Conservation (phyloP, 139 green algal genomes). For the Closterium sp. region DNA sequence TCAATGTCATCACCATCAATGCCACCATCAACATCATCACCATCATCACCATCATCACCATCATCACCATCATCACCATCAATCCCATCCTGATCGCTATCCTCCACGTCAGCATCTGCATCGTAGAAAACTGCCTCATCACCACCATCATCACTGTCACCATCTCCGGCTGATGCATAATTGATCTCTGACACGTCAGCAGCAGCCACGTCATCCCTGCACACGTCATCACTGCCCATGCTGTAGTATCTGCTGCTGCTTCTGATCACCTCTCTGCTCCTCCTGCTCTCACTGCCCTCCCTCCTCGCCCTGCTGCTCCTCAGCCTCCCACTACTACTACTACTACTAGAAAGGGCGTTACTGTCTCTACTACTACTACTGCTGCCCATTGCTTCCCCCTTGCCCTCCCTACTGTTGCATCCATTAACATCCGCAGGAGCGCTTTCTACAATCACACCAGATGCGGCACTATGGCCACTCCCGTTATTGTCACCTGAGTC, state of each 20-base stretch:
- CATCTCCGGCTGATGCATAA: not conserved
- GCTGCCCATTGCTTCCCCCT: not conserved
- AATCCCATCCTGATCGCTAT: not conserved
- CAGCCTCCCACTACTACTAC: not conserved
- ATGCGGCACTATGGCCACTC: no score
- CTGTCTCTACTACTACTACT: not conserved
- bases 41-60: not conserved
- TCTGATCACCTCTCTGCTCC: not conserved
- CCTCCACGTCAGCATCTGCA: not conserved
- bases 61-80: not conserved
- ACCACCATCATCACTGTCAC: not conserved
- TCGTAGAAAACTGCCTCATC: not conserved
- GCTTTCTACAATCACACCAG: no score
- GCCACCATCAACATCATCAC: not conserved
- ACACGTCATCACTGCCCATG: not conserved
- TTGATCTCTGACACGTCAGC: not conserved
- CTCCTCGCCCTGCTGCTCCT: not conserved
- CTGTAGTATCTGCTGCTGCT: not conserved
- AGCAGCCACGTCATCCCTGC: not conserved
- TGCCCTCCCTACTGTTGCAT: no score
- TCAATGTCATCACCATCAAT: not conserved
- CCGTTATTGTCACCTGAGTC: not conserved
- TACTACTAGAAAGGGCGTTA: not conserved
- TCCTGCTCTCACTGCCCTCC: not conserved
- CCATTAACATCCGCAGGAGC: no score